Evolutionary conservation across 208 protist species (phyloP), one percentile per base, ranked within the genome.

Genomic region (Leishmania martiniquensis): DNA sequence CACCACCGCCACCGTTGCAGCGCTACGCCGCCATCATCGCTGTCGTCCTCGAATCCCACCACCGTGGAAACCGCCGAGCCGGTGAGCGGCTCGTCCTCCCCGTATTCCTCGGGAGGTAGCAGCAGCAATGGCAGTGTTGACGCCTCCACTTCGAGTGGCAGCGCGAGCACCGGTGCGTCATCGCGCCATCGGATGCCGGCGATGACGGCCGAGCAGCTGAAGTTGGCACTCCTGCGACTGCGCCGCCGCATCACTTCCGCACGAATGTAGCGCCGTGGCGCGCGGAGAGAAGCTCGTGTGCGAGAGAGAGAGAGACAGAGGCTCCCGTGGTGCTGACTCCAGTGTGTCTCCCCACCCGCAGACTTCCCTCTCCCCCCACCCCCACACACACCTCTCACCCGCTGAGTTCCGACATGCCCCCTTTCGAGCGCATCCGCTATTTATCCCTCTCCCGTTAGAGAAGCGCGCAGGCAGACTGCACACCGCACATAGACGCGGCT

Each of bases 161-260:
- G 42, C 34, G 12, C 13, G 34, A 73, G 65, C 12, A 44, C 12
- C 0, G 9, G 34, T 25, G 45, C 13, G 1, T 67, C 75, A 1
- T 42, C 39, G 4, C 75, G 42, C 49, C 51, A 49, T 51, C 47
- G 78, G 42, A 77, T 87, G 51, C 91, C 91, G 6, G 89, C 82
- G 7, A 91, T 95, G 89, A 93, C 89, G 34, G 87, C 89, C 25
- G 91, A 91, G 73, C 91, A 95, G 77, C 83, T 95, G 55, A 90
- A 88, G 71, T 49, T 89, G 4, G 91, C 91, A 0, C 71, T 95
- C 17, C 76, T 93, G 44, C 75, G 81, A 13, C 82, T 95, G 83
- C 88, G 86, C 65, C 84, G 86, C 62, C 87, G 91, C 44, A 91
- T 93, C 84, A 75, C 57, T 5, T 75, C 85, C 9, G 71, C 77